Conservation (phyloP, 2,329 filamentous ascomycete species). For the Zymoseptoria ardabiliae region DNA sequence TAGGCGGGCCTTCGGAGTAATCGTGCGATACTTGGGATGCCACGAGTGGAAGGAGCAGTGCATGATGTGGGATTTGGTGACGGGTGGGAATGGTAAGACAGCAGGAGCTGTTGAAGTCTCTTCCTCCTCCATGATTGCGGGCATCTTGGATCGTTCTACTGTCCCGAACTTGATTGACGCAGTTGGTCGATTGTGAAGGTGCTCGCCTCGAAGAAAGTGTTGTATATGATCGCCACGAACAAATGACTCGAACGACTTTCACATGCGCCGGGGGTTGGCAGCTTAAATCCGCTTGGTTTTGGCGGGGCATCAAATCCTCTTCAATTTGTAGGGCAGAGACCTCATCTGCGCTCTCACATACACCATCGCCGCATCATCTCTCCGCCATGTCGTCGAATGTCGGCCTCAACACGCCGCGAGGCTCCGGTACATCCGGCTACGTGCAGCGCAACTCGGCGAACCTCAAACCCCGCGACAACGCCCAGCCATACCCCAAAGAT, state of each 20-base stretch:
- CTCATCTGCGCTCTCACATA: not conserved
- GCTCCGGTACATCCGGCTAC: conserved; percentile 93
- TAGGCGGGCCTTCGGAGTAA: conserved; percentile 78
- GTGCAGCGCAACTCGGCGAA: conserved; percentile 93
- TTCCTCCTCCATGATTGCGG: conserved; percentile 12
- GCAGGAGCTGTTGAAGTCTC: not conserved
- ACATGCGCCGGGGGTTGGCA: not conserved
- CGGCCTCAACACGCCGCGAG: conserved; percentile 86
- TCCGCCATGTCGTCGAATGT: conserved; percentile 85
- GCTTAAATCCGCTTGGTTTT: not conserved
- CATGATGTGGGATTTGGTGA: conserved; percentile 78
- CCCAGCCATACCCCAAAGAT: conserved; percentile 64
- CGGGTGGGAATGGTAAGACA: conserved; percentile 67
- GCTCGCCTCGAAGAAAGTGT: not conserved
- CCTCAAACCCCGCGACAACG: conserved; percentile 73
- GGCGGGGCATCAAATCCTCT: not conserved
- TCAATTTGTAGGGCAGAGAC: not conserved
- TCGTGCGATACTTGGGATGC: conserved; percentile 75
- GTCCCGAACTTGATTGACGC: too few species aligned
- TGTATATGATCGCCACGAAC: not conserved
- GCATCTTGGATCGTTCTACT: conserved; percentile 6
- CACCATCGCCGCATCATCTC: not conserved
- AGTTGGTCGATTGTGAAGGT: too few species aligned
- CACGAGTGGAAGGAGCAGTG: conserved; percentile 92
- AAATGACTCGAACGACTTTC: not conserved